A percentile compares a stretch with the other conserved stretches of the same genome.
phyloP scores from a whole-genome alignment of 192 early-diverging fungal genomes.

The Glomus cerebriforme region DNA sequence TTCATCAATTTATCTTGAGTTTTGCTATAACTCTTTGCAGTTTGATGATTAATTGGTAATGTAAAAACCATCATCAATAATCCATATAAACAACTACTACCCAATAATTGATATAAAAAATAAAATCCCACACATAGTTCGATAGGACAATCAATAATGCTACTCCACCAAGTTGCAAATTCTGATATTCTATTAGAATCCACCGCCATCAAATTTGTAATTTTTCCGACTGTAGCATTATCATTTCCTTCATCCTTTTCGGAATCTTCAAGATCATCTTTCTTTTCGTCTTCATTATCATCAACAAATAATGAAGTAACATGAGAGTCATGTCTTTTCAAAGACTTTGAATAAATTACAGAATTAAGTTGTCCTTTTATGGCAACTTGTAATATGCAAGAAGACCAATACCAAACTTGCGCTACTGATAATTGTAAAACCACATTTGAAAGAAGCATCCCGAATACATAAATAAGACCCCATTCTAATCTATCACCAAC shows the following conservation, averaged over 20 bases:
- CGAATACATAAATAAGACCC: not conserved
- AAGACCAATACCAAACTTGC: constrained; percentile 16
- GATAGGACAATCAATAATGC: constrained; percentile 58
- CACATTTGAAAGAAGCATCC: constrained; percentile 18
- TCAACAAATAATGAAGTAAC: constrained; percentile 4
- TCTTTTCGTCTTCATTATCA: not conserved
- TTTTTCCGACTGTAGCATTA: constrained; percentile 55
- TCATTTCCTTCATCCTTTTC: constrained; percentile 31
- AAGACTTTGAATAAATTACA: constrained; percentile 68
- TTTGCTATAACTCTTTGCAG: constrained; percentile 33
- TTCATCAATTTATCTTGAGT: constrained; percentile 61
- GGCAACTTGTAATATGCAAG: not conserved
- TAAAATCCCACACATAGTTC: constrained; percentile 64
- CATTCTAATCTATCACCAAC: not conserved
- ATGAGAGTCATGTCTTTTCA: constrained; percentile 56
- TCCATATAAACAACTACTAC: constrained; percentile 44
- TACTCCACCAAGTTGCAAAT: constrained; percentile 54
- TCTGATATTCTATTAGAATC: constrained; percentile 69
- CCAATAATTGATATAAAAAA: constrained; percentile 78
- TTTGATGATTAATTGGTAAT: constrained; percentile 37
- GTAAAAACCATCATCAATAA: constrained; percentile 45
- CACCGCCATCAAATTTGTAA: constrained; percentile 75
- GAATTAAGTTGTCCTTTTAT: constrained; percentile 55
- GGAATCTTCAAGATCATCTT: constrained; percentile 28
- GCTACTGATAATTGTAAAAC: not conserved